Base-by-base conservation (phyloP, 176 grass and related monocot species). In the Carex cristatella region DNA sequence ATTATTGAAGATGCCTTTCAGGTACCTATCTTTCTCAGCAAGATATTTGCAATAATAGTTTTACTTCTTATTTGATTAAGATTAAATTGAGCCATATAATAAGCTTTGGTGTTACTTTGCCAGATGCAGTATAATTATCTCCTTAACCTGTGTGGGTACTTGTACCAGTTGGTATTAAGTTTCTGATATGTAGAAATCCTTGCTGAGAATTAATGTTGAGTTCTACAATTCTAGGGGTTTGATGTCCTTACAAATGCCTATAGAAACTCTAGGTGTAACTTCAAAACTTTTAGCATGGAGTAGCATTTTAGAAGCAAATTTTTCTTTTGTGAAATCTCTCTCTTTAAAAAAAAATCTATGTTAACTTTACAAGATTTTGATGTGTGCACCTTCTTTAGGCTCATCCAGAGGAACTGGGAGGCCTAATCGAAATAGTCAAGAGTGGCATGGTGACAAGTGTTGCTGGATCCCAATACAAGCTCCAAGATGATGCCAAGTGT, bases 1-100 rank as follows among this genome's bases (percentile, higher is more conserved):
- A 94, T 99, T 83, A 99, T 99, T 44, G 97, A 99, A 92, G 97
- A 99, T 88, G 78, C 91, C 85, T 87, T 96, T 94, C 97, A 99
- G 97, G 97, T 99, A 80, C 54, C 31, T 58, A 44, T 51, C 63
- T 55, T 10, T 82, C 63, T 85, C 63, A 63, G 4, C 53, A 79
- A 79, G 27, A 78, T 32, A 79, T 57, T 56, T 79, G 27, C 51
- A 35, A 18, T 35, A 37, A 32, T 44, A 48, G 8, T 42, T 72
- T 10, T 53, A 4, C 46, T 30, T 3, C 46, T 73, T 74, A 5
- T 51, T 16, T 1, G n/a, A 74, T 5, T 13, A 73, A 46, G 70
- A 27, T 75, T 53, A 75, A 28, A 11, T 54, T 54, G 19, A 54
- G 19, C 18, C n/a, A 53, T 75, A 12, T 9, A 75, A 75, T 18